These are phyloP conservation scores for Magnolia officinalis DNA, from an alignment of 164 flowering plant genomes.

Conservation along the genomic window DNA sequence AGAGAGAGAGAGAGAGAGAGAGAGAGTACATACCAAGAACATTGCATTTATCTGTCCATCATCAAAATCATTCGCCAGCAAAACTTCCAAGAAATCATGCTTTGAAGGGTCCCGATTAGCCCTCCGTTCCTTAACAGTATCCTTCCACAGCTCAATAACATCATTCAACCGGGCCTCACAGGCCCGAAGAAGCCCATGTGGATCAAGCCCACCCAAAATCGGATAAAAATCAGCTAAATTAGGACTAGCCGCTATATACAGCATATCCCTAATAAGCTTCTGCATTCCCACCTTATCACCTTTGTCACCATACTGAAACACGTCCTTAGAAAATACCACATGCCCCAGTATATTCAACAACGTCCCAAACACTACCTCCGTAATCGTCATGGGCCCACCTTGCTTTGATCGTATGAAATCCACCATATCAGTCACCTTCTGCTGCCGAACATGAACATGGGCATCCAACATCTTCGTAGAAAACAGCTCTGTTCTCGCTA, in stretches of 20 bases:
- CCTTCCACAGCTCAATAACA: constrained; percentile 24
- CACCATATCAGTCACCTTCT: constrained; percentile 27
- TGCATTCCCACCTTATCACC: constrained; percentile 15
- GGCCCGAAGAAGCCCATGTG: constrained; percentile 24
- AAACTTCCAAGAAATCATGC: constrained; percentile 29
- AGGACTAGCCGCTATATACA: constrained; percentile 17
- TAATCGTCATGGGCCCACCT: constrained; percentile 20
- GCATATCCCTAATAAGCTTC: constrained; percentile 9
- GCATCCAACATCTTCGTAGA: constrained; percentile 21
- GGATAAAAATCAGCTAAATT: constrained; percentile 36
- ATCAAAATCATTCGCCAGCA: constrained; percentile 19
- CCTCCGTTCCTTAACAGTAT: constrained; percentile 29
- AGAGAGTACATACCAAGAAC: constrained; percentile 19
- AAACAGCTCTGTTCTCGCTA: constrained; percentile 33
- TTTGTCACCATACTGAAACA: constrained; percentile 16
- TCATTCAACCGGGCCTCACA: background rate
- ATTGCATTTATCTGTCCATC: constrained; percentile 29
- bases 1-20: background rate
- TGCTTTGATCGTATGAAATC: constrained; percentile 15
- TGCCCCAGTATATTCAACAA: constrained; percentile 23
- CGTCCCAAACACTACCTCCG: constrained; percentile 21
- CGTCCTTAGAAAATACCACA: constrained; percentile 25
- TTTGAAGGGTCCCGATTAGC: background rate
- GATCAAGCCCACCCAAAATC: constrained; percentile 23
- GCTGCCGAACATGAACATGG: constrained; percentile 24